Evolutionary conservation across 1,139 yeast genomes (phyloP), one percentile per base, ranked within the genome.

Genomic region (Blastobotrys aristatus): DNA sequence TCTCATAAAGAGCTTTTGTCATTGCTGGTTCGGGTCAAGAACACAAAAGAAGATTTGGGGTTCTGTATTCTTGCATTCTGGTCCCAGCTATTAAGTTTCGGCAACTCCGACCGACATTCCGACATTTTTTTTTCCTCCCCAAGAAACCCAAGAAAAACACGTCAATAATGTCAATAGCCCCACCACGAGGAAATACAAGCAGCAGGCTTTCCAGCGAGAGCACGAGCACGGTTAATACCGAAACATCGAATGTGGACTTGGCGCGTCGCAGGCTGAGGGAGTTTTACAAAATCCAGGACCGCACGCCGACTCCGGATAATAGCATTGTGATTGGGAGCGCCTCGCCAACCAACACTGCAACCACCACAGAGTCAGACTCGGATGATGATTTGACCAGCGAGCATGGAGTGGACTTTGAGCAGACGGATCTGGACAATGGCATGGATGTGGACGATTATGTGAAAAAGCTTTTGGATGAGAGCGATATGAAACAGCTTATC

Each of bases 251-350:
- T 8, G 48, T 22, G 22, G 16, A 33, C 21, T 16, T 16, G 7
- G 48, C 48, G 7, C 57, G 73, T 16, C 54, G 57, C 36, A 72
- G 72, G 5, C 59, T 70, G 30, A 59, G 73, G n/a, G 71, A 69
- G 47, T 70, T 69, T 51, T 70, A 70, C 58, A 66, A 67, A 45
- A 59, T 70, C 8, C 66, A 57, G 43, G 53, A 53, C 11, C 40
- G 48, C 16, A 43, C 51, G 7, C 24, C 44, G 2, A 8, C 43
- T 2, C 21, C 39, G 3, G 22, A 41, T 20, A 33, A 32, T 14
- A 21, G 41, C 2, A 10, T 36, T 35, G 16, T 30, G 11, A 35
- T 17, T 10, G 39, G 37, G 16, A 17, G 16, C 5, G 31, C 18
- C 5, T 26, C 30, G 22, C n/a, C 14, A 13, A 16, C 22, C n/a